Conservation (phyloP, 164 flowering plant species). For the Vitis vinifera region ASM3070453v1 NC_081809.1:9242501-9243000, state of each 20-base stretch:
- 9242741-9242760: background rate
- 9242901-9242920: background rate
- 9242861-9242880: background rate
- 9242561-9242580: too few species aligned
- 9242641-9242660: too few species aligned
- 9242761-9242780: conserved; percentile 51
- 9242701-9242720: too few species aligned
- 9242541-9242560: too few species aligned
- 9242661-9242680: background rate
- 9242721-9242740: too few species aligned
- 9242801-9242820: conserved; percentile 66
- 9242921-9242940: conserved; percentile 69
- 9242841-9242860: conserved; percentile 59
- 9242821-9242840: conserved; percentile 72
- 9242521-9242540: too few species aligned
- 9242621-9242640: too few species aligned
- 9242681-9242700: conserved; percentile 10
- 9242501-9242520: conserved; percentile 58
- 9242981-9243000: conserved; percentile 70
- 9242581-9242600: too few species aligned
- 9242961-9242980: conserved; percentile 78
- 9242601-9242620: too few species aligned
- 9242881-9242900: background rate
- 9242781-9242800: conserved; percentile 73
- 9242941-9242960: conserved; percentile 91